Conservation (phyloP, 169 alveolate genomes). For the Cryptosporidium sp. region DNA sequence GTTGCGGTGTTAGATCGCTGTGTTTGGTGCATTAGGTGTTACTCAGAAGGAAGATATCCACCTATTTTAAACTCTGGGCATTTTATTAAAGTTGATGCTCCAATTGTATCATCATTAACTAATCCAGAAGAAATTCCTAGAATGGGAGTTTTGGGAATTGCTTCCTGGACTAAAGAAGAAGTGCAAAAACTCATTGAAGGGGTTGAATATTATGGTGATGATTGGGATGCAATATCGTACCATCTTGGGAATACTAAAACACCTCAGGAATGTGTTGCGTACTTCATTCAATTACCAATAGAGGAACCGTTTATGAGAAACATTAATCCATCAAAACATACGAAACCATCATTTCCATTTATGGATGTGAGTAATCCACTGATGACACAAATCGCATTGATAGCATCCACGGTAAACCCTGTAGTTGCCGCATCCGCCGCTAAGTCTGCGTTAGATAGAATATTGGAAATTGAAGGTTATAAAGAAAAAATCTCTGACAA, state of each 20-base stretch:
- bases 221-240: slow-evolving; percentile 78
- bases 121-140: slow-evolving; percentile 22
- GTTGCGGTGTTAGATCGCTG: slow-evolving; percentile 79
- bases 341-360: slow-evolving; percentile 75
- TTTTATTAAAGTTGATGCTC: slow-evolving; percentile 77
- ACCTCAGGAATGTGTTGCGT: slow-evolving; percentile 79
- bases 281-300: slow-evolving; percentile 78
- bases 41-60: slow-evolving; percentile 79
- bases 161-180: slow-evolving; percentile 71
- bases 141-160: slow-evolving; percentile 42
- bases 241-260: slow-evolving; percentile 78
- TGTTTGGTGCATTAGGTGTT: slow-evolving; percentile 81
- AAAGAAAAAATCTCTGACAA: not conserved
- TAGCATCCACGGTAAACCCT: slow-evolving; percentile 79
- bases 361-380: slow-evolving; percentile 77
- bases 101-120: slow-evolving; percentile 24
- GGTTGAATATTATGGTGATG: slow-evolving; percentile 78
- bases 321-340: slow-evolving; percentile 60
- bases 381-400: slow-evolving; percentile 78
- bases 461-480: slow-evolving; percentile 71
- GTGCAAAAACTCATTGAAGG: slow-evolving; percentile 76
- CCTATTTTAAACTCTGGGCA: slow-evolving; percentile 77
- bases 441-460: slow-evolving; percentile 76
- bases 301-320: slow-evolving; percentile 79
- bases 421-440: slow-evolving; percentile 81